Conservation (phyloP, 495 filamentous ascomycete genomes). For the Acidiella bohemica region DNA sequence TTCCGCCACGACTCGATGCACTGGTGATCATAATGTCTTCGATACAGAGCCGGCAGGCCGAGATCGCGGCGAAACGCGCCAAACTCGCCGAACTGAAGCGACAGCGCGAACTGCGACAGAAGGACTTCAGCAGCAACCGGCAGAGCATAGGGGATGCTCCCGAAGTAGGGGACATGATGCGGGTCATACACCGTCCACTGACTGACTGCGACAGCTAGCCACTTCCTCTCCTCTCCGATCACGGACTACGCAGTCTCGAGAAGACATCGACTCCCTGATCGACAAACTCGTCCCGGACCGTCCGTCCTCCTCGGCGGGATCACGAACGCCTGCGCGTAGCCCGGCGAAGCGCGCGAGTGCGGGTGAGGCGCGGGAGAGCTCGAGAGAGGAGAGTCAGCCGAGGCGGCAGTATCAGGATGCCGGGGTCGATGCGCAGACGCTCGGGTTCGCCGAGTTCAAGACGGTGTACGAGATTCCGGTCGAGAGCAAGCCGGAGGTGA, state of each 20-base stretch:
- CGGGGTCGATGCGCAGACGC: slow-evolving; percentile 37
- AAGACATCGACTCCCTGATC: slow-evolving; percentile 74
- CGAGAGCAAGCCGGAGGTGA: slow-evolving; percentile 45
- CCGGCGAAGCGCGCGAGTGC: slow-evolving; percentile 39
- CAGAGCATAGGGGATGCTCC: slow-evolving; percentile 45
- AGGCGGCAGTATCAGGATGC: slow-evolving; percentile 16
- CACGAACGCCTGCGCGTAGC: slow-evolving; percentile 5
- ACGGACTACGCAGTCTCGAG: slow-evolving; percentile 44
- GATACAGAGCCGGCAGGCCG: slow-evolving; percentile 52
- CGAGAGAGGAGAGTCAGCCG: slow-evolving; percentile 17
- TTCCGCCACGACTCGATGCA: neutral
- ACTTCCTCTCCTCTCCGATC: slow-evolving; percentile 10
- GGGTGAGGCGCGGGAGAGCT: slow-evolving; percentile 53
- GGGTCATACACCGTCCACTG: slow-evolving; percentile 13
- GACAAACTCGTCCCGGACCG: slow-evolving; percentile 56
- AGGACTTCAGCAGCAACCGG: slow-evolving; percentile 51
- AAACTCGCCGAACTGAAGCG: slow-evolving; percentile 92
- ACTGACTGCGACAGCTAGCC: slow-evolving; percentile 37
- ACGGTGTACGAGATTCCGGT: slow-evolving; percentile 62
- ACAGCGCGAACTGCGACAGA: slow-evolving; percentile 68
- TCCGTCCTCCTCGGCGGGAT: slow-evolving; percentile 44
- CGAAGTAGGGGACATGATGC: slow-evolving; percentile 15
- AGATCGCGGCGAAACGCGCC: slow-evolving; percentile 85
- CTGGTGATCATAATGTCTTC: slow-evolving; percentile 7
- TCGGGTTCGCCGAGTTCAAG: slow-evolving; percentile 52